phyloP scores from a whole-genome alignment of 2,329 filamentous ascomycete species.

The Cladobotryum mycophilum region DNA sequence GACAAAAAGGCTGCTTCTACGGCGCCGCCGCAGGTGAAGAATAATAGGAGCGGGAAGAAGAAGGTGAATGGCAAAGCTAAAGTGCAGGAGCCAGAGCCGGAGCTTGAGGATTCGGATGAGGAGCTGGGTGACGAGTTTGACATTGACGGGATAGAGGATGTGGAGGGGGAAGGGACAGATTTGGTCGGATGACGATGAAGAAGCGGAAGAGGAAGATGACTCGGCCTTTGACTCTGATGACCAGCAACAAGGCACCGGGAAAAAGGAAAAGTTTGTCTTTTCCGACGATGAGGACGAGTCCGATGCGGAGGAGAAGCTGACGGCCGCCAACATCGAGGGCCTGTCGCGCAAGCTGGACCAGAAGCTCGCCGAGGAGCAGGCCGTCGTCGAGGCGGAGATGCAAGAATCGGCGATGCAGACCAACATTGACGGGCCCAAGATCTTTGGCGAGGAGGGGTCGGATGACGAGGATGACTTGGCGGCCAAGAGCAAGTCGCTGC shows the following conservation, averaged over 20 bases:
- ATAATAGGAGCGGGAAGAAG: constrained; percentile 14
- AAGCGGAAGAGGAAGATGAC: constrained; percentile 32
- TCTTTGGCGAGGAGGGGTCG: constrained; percentile 51
- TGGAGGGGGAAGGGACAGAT: constrained; percentile 7
- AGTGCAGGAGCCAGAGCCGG: constrained; percentile 17
- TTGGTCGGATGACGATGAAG: constrained; percentile 32
- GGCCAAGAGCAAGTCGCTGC: constrained; percentile 53
- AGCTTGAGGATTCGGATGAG: constrained; percentile 39
- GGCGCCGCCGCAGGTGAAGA: constrained; percentile 16
- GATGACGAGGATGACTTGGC: constrained; percentile 56
- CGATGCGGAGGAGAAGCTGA: constrained; percentile 83
- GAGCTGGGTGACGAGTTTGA: constrained; percentile 35
- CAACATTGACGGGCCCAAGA: constrained; percentile 75
- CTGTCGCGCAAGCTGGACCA: constrained; percentile 79
- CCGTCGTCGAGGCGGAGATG: constrained; percentile 77
- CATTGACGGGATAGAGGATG: constrained; percentile 39
- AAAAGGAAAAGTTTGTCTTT: constrained; percentile 63
- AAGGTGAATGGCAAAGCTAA: constrained; percentile 15
- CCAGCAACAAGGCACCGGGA: constrained; percentile 34
- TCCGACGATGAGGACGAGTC: constrained; percentile 91
- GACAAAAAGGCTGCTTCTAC: constrained; percentile 20
- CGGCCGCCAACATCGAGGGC: constrained; percentile 92
- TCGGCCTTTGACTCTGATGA: constrained; percentile 70
- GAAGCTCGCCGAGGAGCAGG: constrained; percentile 69
- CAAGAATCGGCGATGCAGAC: constrained; percentile 83